Base-by-base conservation (phyloP, 768 basidiomycete species). In the Leucocoprinus birnbaumii region DNA sequence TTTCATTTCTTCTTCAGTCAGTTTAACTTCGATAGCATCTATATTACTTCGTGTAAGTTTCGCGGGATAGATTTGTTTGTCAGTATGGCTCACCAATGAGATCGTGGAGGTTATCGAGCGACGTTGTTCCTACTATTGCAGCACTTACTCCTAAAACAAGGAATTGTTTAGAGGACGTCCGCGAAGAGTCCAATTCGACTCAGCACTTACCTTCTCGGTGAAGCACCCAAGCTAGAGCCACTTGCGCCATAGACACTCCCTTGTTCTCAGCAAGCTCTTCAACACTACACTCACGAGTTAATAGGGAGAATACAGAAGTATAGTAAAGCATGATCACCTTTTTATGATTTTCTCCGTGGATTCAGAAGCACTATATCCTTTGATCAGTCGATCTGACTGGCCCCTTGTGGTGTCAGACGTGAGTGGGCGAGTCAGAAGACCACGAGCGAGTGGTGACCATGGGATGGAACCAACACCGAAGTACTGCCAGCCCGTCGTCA, bases 381-480 rank as follows among this genome's bases (percentile, higher is more conserved):
- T 34, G 43, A 62, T 44, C 19, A 59, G 55, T 26, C 64, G 62
- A 59, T 82, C 79, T 1, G 67, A 70, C 31, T 61, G 57, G 3
- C 67, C 68, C 11, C 80, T 72, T 50, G 65, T 72, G 2, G 77
- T 79, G 49, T 72, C 66, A 41, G 73, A 66, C 5, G 57, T 57
- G 16, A 72, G 53, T 1, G 80, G 79, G 21, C 80, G 74, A 24
- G 78, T 73, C 18, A 82, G 66, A 7, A 79, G 61, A 1, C 84
- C 84, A 5, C 79, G 70, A 0, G 75, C 80, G n/a, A 84, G 68
- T 0, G 83, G 81, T 5, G 78, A 80, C 82, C 82, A 85, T 2
- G 82, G 81, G 51, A 84, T 83, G 24, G 73, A 66, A 0, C 81
- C 82, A 25, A 80, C 76, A 24, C 82, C 80, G 51, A 79, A 78